Evolutionary conservation across 208 protist genomes (phyloP), one percentile per base, ranked within the genome.

Genomic region (Crithidia thermophila): DNA sequence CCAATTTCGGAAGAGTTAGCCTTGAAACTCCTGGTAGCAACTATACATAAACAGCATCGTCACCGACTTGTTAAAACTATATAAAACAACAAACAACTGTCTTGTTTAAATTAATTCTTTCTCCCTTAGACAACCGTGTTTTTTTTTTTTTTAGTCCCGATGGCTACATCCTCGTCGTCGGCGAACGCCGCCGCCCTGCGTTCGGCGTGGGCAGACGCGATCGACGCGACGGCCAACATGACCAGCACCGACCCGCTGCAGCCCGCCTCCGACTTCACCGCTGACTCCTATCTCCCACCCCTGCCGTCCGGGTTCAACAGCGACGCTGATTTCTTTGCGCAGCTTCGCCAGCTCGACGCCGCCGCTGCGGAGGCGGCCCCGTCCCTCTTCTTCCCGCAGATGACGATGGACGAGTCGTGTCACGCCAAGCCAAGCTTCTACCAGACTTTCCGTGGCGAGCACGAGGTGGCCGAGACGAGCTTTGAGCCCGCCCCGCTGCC

Each of bases 331-430:
- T 75, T 94, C 34, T 57, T 88, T 20, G 61, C 65, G 50, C 53
- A 72, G 52, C 58, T 94, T 4, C 78, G 79, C n/a, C 52, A 61
- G 10, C 73, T 72, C 4, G 76, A 86, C 46, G 61, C 40, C 33
- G 70, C 39, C 39, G 87, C 82, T 65, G 73, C 77, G n/a, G 69
- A 67, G 40, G 62, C 59, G 11, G 56, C 84, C 21, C 56, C 60
- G 46, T 61, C 37, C 2, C 46, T 81, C 4, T 94, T 87, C 65
- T 55, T 75, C 16, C 53, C 71, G 16, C 89, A 93, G 49, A 85
- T 90, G 65, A 87, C 78, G 6, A n/a, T 76, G 20, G 77, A 85
- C 53, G 89, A 94, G 75, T 73, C 82, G 16, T 87, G 67, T 50
- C 83, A 86, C 55, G 67, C 79, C 5, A 75, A 81, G 74, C 83